These are phyloP conservation scores for Lachnellula arida DNA, from an alignment of 2,329 filamentous ascomycete genomes.

Conservation along the genomic window DNA sequence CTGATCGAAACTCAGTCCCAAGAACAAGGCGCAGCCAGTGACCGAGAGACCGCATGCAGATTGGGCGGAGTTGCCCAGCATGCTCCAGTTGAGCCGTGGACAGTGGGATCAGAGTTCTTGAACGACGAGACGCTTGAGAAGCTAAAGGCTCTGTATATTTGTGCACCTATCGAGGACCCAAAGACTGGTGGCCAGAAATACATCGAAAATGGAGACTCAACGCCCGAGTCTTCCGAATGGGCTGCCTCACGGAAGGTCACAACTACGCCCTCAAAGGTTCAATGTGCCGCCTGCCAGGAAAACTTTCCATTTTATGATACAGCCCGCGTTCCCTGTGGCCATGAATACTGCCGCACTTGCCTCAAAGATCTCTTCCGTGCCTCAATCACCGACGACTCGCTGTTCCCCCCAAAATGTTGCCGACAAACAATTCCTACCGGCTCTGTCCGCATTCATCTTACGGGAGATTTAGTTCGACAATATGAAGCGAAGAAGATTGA, in stretches of 20 bases:
- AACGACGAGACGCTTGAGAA: conserved; percentile 20
- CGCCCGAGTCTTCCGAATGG: neutral
- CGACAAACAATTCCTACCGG: conserved; percentile 34
- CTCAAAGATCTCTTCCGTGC: conserved; percentile 40
- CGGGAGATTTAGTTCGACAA: conserved; percentile 28
- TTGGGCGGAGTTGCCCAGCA: conserved; percentile 2
- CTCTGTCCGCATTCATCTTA: conserved; percentile 34
- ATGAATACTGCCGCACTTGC: conserved; percentile 50
- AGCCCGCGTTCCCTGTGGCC: conserved; percentile 34
- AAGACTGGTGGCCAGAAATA: neutral
- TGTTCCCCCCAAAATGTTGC: conserved; percentile 55
- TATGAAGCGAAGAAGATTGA: conserved; percentile 46
- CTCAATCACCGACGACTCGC: conserved; percentile 43
- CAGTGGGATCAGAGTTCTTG: conserved; percentile 2
- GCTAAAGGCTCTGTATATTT: conserved; percentile 15
- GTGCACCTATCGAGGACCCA: neutral
- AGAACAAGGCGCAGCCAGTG: conserved; percentile 13
- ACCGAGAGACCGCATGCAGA: conserved; percentile 14
- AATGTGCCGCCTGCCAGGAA: conserved; percentile 17
- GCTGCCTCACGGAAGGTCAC: neutral
- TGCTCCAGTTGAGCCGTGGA: neutral
- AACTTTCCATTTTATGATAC: conserved; percentile 11
- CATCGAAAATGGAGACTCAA: conserved; percentile 3
- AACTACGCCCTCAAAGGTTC: neutral
- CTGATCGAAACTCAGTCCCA: conserved; percentile 5